Evolutionary conservation across 768 basidiomycete genomes (phyloP).

Genomic region (Dacryopinax primogenitus): DNA sequence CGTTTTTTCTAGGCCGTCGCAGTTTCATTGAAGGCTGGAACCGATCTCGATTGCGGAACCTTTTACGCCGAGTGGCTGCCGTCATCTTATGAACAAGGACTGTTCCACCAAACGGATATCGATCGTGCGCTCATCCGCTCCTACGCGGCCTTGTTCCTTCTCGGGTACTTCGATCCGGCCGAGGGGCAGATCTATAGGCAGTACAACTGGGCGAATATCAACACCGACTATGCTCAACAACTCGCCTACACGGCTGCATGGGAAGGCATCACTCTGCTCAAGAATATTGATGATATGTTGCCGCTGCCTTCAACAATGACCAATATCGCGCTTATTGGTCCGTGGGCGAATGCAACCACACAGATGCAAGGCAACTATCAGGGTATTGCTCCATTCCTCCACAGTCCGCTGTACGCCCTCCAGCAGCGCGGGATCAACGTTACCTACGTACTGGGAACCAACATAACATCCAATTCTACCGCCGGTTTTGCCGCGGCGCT

Average conservation of each 20-base stretch:
- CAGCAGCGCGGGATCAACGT: slow-evolving; percentile 36
- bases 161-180: slow-evolving; percentile 46
- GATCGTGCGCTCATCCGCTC: slow-evolving; percentile 34
- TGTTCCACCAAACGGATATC: slow-evolving; percentile 37
- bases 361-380: slow-evolving; percentile 48
- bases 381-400: slow-evolving; percentile 43
- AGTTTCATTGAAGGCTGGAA: slow-evolving; percentile 39
- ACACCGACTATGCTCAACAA: slow-evolving; percentile 35
- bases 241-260: slow-evolving; percentile 41
- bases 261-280: slow-evolving; percentile 46
- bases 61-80: slow-evolving; percentile 37
- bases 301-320: slow-evolving; percentile 38
- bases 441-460: slow-evolving; percentile 35
- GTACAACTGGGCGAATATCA: slow-evolving; percentile 38
- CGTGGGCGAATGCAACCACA: slow-evolving; percentile 43
- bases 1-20: slow-evolving; percentile 32
- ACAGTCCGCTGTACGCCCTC: slow-evolving; percentile 41
- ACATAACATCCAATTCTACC: slow-evolving; percentile 30
- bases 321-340: slow-evolving; percentile 46
- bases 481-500: slow-evolving; percentile 41
- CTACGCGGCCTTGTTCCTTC: slow-evolving; percentile 33
- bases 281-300: slow-evolving; percentile 45
- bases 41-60: slow-evolving; percentile 44
- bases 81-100: slow-evolving; percentile 36
- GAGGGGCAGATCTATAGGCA: slow-evolving; percentile 40